Evolutionary conservation across 2,329 filamentous ascomycete genomes (phyloP), one percentile per base, ranked within the genome.

Genomic region (Sporothrix phasma): DNA sequence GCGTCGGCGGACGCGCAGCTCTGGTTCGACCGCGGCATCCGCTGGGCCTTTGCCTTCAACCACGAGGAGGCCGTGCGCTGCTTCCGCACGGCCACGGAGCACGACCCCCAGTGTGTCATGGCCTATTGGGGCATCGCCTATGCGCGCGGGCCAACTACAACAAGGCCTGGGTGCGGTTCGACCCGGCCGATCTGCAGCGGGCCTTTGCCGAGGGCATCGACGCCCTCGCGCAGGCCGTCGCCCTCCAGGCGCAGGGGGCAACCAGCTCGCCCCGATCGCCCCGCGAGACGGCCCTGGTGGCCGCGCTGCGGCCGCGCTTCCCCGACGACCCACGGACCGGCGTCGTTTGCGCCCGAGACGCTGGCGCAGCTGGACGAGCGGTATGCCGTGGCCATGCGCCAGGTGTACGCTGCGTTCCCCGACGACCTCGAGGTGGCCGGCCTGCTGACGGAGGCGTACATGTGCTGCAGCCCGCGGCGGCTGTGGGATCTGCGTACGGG

Each of bases 11-110:
- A 34, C 15, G 41, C 41, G 5, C 84, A 88, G 70, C 75, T 69
- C 5, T 92, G 88, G 88, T 90, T 89, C 71, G 79, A 88, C 71
- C 83, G 87, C 4, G 88, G 88, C 3, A 75, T 92, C 17, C 77
- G 85, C 22, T 92, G 88, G 88, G 80, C 79, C 53, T 91, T 88
- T 72, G 86, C 78, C 22, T 92, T 92, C 77, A 90, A 92, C 71
- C 88, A 91, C 70, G 85, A 88, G 68, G 88, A 91, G 72, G 82
- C 87, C 0, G 80, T 79, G 5, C 75, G 75, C 45, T 89, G 87
- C 73, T 89, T 89, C 69, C 76, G 84, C 68, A 75, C 76, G 5
- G 85, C 84, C 19, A 79, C 84, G 37, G 71, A 73, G 0, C 70
- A 76, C 51, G 87, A 90, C 66, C 66, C 74, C 0, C 67, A 72